phyloP scores from a whole-genome alignment of 2,329 filamentous ascomycete species.

The Botrytis byssoidea region DNA sequence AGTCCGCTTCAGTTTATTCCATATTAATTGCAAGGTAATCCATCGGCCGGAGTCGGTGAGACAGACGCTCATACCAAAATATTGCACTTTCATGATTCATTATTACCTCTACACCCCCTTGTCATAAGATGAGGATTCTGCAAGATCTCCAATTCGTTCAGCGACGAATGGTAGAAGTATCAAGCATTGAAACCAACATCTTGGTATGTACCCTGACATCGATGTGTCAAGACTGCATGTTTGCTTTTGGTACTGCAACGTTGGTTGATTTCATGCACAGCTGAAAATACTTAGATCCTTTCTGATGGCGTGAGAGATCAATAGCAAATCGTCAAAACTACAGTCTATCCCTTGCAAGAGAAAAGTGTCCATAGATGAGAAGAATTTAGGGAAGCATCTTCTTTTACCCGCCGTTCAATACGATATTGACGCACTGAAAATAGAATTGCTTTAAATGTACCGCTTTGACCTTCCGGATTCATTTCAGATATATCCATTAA shows the following conservation, averaged over 20 bases:
- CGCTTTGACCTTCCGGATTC: neutral
- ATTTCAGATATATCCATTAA: neutral
- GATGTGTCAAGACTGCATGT: neutral
- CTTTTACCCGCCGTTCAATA: neutral
- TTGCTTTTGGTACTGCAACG: conserved; percentile 2
- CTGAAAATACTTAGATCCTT: neutral
- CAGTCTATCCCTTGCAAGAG: too few species aligned
- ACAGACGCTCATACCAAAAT: neutral
- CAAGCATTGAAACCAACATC: neutral
- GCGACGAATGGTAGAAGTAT: conserved; percentile 1
- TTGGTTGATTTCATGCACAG: neutral
- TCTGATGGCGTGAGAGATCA: neutral
- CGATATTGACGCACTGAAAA: neutral
- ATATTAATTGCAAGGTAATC: neutral
- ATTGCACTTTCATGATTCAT: neutral
- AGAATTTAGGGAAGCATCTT: neutral
- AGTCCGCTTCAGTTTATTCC: neutral
- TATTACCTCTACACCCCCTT: neutral
- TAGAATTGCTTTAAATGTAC: neutral
- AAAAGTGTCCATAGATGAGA: neutral
- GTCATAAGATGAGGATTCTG: neutral
- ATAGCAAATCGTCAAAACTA: neutral
- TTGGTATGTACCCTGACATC: neutral
- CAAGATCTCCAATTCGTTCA: neutral
- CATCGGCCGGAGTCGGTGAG: neutral